phyloP scores from a whole-genome alignment of 2,329 filamentous ascomycete genomes.

The Aspergillus ochraceus region DNA sequence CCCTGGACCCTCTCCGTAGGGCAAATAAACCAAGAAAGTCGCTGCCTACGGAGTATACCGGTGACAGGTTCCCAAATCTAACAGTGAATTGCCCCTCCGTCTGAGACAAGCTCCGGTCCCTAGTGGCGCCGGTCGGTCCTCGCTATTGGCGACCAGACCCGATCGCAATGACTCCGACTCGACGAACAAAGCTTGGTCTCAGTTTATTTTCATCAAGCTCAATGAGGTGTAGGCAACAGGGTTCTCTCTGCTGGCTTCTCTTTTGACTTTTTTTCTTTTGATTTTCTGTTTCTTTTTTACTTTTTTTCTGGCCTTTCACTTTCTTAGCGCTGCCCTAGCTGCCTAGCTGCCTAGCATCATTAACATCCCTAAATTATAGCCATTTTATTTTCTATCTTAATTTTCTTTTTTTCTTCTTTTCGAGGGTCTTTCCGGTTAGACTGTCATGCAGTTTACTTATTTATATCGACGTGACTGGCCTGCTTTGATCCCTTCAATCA shows the following conservation, averaged over 20 bases:
- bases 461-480: neutral
- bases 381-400: too few relatives aligned
- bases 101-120: neutral
- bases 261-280: neutral
- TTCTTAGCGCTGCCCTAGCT: neutral
- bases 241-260: neutral
- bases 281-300: neutral
- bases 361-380: too few relatives aligned
- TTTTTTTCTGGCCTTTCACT: neutral
- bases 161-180: neutral
- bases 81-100: too few relatives aligned
- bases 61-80: neutral
- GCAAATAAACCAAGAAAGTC: neutral
- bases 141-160: neutral
- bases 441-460: neutral
- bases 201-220: neutral
- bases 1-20: neutral
- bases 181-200: neutral
- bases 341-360: neutral
- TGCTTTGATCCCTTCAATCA: neutral
- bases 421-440: neutral
- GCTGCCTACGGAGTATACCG: neutral
- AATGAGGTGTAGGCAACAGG: neutral
- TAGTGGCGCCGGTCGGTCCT: neutral
- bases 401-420: neutral